These are phyloP conservation scores for Aureobasidium sp. DNA, from an alignment of 2,329 filamentous ascomycete genomes.

Conservation along the genomic window DNA sequence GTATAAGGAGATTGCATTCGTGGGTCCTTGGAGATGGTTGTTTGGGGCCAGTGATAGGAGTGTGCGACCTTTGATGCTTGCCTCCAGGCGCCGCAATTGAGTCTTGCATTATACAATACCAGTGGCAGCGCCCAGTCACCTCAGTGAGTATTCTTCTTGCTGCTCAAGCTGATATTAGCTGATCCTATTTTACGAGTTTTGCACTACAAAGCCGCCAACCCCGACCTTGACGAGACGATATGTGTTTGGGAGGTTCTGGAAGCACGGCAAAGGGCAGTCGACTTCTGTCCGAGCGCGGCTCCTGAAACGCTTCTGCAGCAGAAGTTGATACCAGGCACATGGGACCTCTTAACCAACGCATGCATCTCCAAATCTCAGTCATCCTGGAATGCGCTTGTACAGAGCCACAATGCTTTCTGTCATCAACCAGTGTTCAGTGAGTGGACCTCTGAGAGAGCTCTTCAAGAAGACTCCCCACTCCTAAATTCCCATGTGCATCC, in stretches of 20 bases:
- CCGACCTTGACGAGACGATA: background rate
- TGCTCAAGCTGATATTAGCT: too few species aligned
- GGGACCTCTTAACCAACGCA: too few species aligned
- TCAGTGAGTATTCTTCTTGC: background rate
- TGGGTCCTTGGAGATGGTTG: background rate
- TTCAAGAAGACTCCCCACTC: too few species aligned
- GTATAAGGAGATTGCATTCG: background rate
- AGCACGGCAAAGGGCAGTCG: background rate
- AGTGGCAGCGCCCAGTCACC: background rate
- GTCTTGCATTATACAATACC: background rate
- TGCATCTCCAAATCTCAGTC: too few species aligned
- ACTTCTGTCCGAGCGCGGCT: background rate
- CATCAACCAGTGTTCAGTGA: too few species aligned
- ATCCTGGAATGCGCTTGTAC: too few species aligned
- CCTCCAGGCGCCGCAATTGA: background rate
- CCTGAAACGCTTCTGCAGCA: conserved; percentile 14
- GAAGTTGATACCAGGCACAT: too few species aligned
- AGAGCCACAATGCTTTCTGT: too few species aligned
- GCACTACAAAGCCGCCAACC: too few species aligned
- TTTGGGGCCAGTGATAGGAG: background rate
- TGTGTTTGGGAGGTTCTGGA: background rate
- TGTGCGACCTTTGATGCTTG: conserved; percentile 5
- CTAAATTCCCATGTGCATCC: too few species aligned
- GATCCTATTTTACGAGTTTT: too few species aligned
- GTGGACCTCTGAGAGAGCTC: too few species aligned